Evolutionary conservation across 1,284 basidiomycete genomes (phyloP).

Genomic region (Pseudozyma sp.): DNA sequence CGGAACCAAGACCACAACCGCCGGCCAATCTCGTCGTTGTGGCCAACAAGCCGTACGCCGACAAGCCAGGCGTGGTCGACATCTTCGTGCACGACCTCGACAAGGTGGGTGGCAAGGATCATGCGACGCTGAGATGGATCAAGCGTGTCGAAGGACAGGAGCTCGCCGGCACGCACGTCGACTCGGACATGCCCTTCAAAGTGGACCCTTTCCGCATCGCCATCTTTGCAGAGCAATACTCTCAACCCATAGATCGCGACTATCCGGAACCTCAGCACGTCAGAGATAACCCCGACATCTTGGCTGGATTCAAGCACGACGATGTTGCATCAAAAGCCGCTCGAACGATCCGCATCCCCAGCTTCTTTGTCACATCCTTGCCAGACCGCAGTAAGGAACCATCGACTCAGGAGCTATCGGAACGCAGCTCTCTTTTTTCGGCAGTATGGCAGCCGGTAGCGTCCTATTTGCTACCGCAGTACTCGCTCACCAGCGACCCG

Average conservation of each 20-base stretch:
- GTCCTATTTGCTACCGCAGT: slow-evolving; percentile 6
- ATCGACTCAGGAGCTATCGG: background rate
- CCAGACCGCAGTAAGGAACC: slow-evolving; percentile 17
- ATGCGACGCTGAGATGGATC: slow-evolving; percentile 46
- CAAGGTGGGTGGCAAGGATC: slow-evolving; percentile 34
- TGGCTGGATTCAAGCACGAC: slow-evolving; percentile 35
- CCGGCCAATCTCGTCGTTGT: slow-evolving; percentile 48
- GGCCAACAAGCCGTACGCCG: slow-evolving; percentile 50
- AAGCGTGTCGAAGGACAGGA: slow-evolving; percentile 37
- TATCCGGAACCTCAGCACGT: slow-evolving; percentile 29
- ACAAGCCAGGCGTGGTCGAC: slow-evolving; percentile 47
- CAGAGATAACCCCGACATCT: slow-evolving; percentile 26
- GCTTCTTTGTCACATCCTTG: slow-evolving; percentile 48
- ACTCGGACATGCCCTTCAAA: slow-evolving; percentile 17
- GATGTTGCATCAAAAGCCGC: slow-evolving; percentile 13
- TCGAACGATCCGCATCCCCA: slow-evolving; percentile 39
- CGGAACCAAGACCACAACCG: slow-evolving; percentile 23
- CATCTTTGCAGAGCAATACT: slow-evolving; percentile 49
- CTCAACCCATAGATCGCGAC: slow-evolving; percentile 31
- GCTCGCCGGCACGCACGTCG: slow-evolving; percentile 9
- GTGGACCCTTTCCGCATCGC: slow-evolving; percentile 49
- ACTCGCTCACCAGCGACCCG: slow-evolving; percentile 19
- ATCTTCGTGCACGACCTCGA: slow-evolving; percentile 55
- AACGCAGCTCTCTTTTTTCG: slow-evolving; percentile 23
- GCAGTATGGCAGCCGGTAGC: slow-evolving; percentile 33